Percentiles rank a stretch among this genome's conserved stretches.
These are phyloP conservation scores for Chrysoporthe cubensis DNA, from an alignment of 2,329 filamentous ascomycete species.

Conservation along the genomic window DNA sequence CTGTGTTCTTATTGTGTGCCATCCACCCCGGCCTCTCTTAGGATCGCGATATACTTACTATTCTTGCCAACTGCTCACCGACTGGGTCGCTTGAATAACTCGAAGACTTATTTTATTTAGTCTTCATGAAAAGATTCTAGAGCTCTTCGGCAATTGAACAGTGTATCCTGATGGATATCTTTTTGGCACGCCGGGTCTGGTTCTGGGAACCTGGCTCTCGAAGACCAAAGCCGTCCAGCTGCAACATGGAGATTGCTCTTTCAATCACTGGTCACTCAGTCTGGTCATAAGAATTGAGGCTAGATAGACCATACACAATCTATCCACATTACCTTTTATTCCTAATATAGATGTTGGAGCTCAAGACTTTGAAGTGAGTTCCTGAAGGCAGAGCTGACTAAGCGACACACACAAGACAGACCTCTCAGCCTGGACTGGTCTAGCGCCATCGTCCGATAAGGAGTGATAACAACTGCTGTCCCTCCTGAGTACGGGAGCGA, in stretches of 20 bases:
- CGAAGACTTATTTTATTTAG: no score
- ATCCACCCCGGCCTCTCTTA: no score
- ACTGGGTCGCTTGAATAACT: no score
- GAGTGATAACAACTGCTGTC: conserved; percentile 7
- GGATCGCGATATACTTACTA: no score
- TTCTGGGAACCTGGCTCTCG: background rate
- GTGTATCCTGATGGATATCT: no score
- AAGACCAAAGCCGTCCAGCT: background rate
- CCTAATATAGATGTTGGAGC: background rate
- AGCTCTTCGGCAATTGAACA: no score
- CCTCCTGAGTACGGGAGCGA: background rate
- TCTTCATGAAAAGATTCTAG: no score
- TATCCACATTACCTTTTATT: background rate
- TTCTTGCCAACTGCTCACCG: no score
- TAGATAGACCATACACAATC: background rate
- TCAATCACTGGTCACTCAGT: no score
- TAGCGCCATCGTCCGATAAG: conserved; percentile 1
- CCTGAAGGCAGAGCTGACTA: background rate
- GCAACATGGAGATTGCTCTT: background rate
- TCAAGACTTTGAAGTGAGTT: background rate
- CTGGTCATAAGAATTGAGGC: no score
- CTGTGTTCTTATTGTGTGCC: no score
- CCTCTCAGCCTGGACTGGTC: no score
- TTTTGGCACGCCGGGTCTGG: background rate
- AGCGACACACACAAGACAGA: background rate